Conservation (phyloP, 148 eudicot genomes). For the Vaccinium corymbosum region DNA sequence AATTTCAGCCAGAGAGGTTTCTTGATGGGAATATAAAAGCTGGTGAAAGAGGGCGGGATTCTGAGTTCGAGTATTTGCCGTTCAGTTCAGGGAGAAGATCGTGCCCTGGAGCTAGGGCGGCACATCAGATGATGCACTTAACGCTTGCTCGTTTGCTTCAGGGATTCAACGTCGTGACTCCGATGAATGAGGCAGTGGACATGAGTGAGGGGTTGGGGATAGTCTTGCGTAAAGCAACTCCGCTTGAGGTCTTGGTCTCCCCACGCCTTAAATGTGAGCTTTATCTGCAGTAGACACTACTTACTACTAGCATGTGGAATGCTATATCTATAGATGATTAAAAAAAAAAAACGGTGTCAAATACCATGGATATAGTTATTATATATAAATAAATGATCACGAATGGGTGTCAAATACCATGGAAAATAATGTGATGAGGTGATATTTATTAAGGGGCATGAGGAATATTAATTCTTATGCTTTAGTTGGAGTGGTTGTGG, state of each 20-base stretch:
- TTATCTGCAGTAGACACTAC: background rate
- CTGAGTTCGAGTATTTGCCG: background rate
- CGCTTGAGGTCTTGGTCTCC: background rate
- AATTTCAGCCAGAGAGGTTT: slow-evolving; percentile 1
- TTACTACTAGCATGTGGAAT: no score
- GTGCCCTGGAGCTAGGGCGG: background rate
- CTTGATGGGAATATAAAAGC: background rate
- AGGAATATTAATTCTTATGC: no score
- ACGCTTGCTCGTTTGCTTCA: background rate
- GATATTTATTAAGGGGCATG: no score
- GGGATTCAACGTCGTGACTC: background rate
- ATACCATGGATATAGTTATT: no score
- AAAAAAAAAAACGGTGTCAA: no score
- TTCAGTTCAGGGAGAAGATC: slow-evolving; percentile 8
- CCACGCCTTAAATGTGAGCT: background rate
- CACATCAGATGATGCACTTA: background rate
- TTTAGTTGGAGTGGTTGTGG: no score
- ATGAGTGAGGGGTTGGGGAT: background rate
- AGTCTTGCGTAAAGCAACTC: background rate
- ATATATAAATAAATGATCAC: no score
- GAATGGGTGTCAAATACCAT: no score
- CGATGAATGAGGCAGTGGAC: background rate
- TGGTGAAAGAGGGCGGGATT: background rate
- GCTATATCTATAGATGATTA: no score
- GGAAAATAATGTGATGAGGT: no score